Percentiles rank a stretch among this genome's conserved stretches.
These are phyloP conservation scores for Carallia brachiata DNA, from an alignment of 345 rosid species.

Conservation along the genomic window DNA sequence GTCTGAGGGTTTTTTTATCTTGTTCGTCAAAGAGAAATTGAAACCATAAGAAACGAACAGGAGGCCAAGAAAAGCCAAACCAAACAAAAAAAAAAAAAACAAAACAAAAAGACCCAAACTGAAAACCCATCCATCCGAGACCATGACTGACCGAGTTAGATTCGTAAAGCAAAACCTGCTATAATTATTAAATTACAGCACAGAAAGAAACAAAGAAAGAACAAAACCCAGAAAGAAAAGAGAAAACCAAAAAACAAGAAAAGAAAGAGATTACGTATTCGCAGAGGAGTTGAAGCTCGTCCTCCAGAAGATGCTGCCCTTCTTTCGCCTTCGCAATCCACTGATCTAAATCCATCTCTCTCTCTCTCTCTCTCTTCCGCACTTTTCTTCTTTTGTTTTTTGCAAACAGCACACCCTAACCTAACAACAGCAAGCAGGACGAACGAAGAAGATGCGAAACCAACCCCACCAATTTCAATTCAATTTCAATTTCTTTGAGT, in stretches of 20 bases:
- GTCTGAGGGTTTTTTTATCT: no score
- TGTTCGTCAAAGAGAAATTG: no score
- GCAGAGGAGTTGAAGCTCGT: slow-evolving; percentile 98
- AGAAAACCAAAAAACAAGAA: not conserved
- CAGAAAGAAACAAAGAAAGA: not conserved
- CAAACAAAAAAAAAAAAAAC: not conserved
- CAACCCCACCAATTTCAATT: no score
- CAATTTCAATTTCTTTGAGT: no score
- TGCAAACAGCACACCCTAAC: no score
- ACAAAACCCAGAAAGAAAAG: not conserved
- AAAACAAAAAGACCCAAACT: not conserved
- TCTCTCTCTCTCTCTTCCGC: not conserved
- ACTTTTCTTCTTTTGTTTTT: no score
- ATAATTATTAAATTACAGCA: not conserved
- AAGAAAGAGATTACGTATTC: slow-evolving; percentile 58
- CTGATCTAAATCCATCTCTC: slow-evolving; percentile 93
- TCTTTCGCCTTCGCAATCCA: slow-evolving; percentile 97
- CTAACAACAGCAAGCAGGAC: no score
- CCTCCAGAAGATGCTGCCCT: slow-evolving; percentile 87
- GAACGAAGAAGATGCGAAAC: no score
- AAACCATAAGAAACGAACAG: no score
- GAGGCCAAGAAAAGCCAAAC: not conserved
- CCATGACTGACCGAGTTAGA: no score
- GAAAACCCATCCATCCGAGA: no score
- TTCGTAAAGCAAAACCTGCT: not conserved